Evolutionary conservation across 2,329 filamentous ascomycete genomes (phyloP), one percentile per base, ranked within the genome.

Genomic region (Calonectria henricotiae): DNA sequence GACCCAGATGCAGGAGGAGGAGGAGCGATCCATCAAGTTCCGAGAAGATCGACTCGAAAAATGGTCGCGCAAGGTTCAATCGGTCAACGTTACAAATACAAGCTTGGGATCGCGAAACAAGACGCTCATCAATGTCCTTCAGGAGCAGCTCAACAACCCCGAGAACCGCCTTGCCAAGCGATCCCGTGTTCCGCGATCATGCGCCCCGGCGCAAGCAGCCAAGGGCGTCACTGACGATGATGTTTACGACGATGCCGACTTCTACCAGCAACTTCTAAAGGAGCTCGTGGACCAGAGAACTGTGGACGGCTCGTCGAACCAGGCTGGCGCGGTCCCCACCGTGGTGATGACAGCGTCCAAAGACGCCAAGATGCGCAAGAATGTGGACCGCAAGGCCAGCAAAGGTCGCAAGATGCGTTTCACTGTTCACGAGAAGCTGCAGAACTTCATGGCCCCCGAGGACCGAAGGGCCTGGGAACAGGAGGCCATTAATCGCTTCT

Each of bases 391-490:
- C 23, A 96, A 95, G 80, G 96, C 96, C 0, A 97, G 94, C 80
- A 98, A 98, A 83, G 96, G 96, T 6, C 88, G 96, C 61, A 98
- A 98, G 85, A 89, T 99, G 88, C 89, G 94, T 44, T 99, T 96
- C 83, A 96, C 94, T 17, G 94, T 98, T 54, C 95, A 98, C 80
- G 96, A 98, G 85, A 98, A 98, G 86, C 83, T 99, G 79, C 94
- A 98, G 84, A 98, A 98, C 82, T 98, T 98, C 80, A 98, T 98
- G 95, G 95, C 95, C 12, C 92, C 95, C 0, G 94, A 98, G 81
- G 93, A 97, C 80, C 87, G 94, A 64, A 88, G 92, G 4, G 83
- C 82, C 17, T 99, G 96, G 96, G 93, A 94, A 71, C 90, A 92
- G 74, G 88, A 90, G 70, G 94, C 95, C 66, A 90, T 94, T 69